Evolutionary conservation across 106 monocot species (phyloP), one percentile per base, ranked within the genome.

Genomic region (Alisma plantagoaquatica): DNA sequence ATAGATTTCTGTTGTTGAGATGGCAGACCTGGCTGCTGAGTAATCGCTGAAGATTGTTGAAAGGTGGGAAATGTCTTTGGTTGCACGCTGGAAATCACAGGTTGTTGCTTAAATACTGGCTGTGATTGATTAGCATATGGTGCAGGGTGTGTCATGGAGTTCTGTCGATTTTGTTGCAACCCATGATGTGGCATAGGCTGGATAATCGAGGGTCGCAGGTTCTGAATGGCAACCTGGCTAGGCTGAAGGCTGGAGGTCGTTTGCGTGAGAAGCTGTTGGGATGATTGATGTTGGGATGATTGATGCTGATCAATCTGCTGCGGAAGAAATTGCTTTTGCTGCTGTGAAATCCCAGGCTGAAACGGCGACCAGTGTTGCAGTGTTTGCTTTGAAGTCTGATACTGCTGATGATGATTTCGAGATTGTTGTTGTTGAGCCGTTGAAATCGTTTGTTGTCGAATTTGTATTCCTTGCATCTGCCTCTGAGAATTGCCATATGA

Each of bases 231-330:
- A 6, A 73, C 38, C 53, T 83, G 79, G 20, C 67, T 67, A 26
- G 69, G 35, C 23, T 69, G 76, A 43, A 71, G 61, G 42, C 57
- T 29, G 12, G 74, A 75, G 33, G 72, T 21, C 53, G 80, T 80
- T 64, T 88, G 88, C 79, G 79, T 70, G 46, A 63, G n/a, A 30
- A 75, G 25, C 44, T 68, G 70, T 59, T 75, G 77, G 24, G 75
- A 54, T 56, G 72, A 46, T 43, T 85, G 80, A 23, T 68, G 29
- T 46, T 76, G 85, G 21, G 57, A 64, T 68, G 77, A 62, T 59
- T 56, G 55, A 14, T 56, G 27, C 31, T 56, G 55, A 16, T 55
- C 19, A 19, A 5, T 59, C 10, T 77, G 80, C 31, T 72, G 71
- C 33, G 73, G 77, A 27, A 68, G 56, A 17, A 38, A 43, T 14